Evolutionary conservation across 2,329 filamentous ascomycete genomes (phyloP).

Genomic region (Rutstroemia sp.): DNA sequence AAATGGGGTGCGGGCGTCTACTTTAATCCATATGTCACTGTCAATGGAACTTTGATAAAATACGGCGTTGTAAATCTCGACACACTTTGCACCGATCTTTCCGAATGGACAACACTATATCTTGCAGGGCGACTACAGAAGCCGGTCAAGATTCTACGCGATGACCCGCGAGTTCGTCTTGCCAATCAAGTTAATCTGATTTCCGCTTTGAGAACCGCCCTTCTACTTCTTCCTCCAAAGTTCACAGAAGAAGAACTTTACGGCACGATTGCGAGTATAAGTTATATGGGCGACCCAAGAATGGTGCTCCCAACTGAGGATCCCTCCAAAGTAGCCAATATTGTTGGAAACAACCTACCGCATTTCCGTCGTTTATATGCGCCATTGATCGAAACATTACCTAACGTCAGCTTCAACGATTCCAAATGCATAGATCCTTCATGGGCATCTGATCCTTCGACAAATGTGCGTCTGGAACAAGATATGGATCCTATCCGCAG

Average conservation of each 20-base stretch:
- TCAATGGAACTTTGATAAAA: constrained; percentile 95
- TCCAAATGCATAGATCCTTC: constrained; percentile 46
- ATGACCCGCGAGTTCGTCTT: constrained; percentile 84
- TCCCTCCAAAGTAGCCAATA: constrained; percentile 86
- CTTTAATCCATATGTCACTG: constrained; percentile 91
- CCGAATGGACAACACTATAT: constrained; percentile 89
- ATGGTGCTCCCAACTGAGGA: constrained; percentile 90
- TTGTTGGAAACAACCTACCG: constrained; percentile 82
- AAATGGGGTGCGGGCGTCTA: constrained; percentile 88
- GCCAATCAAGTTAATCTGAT: constrained; percentile 95
- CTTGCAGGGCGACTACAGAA: constrained; percentile 95
- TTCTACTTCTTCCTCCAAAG: constrained; percentile 72
- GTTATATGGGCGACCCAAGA: constrained; percentile 91
- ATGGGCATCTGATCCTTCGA: constrained; percentile 56
- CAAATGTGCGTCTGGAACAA: constrained; percentile 66
- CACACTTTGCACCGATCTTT: constrained; percentile 79
- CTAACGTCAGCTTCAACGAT: constrained; percentile 76
- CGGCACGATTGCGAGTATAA: constrained; percentile 83
- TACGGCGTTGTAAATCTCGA: constrained; percentile 95
- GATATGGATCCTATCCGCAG: constrained; percentile 89
- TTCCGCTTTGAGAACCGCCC: constrained; percentile 80
- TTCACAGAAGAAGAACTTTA: constrained; percentile 89
- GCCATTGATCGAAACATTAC: constrained; percentile 80
- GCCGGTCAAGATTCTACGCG: constrained; percentile 92
- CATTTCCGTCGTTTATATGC: constrained; percentile 91